Conservation (phyloP, 352 stramenopile genomes). For the Globisporangium echinulatum region DNA sequence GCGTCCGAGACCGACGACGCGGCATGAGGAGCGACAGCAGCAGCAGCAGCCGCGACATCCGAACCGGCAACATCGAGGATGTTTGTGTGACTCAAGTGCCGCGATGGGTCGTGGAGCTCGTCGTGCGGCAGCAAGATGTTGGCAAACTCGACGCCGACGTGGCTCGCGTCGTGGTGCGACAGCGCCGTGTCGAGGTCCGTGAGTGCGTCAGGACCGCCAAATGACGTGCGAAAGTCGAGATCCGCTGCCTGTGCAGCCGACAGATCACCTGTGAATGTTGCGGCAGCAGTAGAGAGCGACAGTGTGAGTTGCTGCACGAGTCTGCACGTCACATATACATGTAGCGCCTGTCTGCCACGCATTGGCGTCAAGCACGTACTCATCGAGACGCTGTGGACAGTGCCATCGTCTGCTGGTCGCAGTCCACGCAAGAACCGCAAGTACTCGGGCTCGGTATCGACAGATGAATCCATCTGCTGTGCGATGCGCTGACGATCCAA, state of each 20-base stretch:
- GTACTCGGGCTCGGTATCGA: slow-evolving; percentile 58
- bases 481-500: too few species aligned
- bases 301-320: not conserved
- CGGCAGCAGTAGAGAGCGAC: not conserved
- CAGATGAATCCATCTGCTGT: slow-evolving; percentile 20
- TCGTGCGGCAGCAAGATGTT: slow-evolving; percentile 67
- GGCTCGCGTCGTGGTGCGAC: slow-evolving; percentile 23
- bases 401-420: slow-evolving; percentile 44
- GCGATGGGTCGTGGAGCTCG: slow-evolving; percentile 23
- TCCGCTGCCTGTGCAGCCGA: slow-evolving; percentile 44
- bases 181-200: slow-evolving; percentile 54
- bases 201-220: slow-evolving; percentile 44
- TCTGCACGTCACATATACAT: not conserved
- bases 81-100: not conserved
- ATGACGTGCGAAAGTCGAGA: slow-evolving; percentile 72
- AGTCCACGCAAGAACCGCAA: slow-evolving; percentile 70
- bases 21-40: not conserved
- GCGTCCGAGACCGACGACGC: slow-evolving; percentile 14
- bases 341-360: not conserved
- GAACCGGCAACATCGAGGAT: slow-evolving; percentile 14
- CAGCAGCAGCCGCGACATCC: slow-evolving; percentile 1
- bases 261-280: slow-evolving; percentile 28
- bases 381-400: slow-evolving; percentile 27
- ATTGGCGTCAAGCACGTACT: slow-evolving; percentile 20
- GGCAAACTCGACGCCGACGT: slow-evolving; percentile 61